phyloP scores from a whole-genome alignment of 2,329 filamentous ascomycete species.

The Colletotrichum higginsianum region DNA sequence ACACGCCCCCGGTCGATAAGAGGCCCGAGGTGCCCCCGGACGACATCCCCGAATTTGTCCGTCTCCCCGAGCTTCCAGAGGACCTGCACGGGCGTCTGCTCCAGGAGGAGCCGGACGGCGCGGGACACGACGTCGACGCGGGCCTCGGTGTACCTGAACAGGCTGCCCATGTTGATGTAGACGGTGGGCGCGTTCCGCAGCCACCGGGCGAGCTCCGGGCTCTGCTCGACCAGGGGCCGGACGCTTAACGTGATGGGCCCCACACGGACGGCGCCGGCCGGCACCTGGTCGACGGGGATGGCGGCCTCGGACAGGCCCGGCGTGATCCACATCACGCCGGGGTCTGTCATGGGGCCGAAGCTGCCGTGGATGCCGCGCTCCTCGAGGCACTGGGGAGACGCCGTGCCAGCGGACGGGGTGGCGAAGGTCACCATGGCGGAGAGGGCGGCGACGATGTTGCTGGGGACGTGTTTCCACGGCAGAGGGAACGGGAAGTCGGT shows the following conservation, averaged over 20 bases:
- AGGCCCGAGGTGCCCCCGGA: constrained; percentile 33
- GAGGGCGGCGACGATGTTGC: constrained; percentile 53
- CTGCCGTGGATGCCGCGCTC: constrained; percentile 15
- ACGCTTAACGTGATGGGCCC: constrained; percentile 46
- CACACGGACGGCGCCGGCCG: constrained; percentile 42
- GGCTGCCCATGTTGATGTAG: constrained; percentile 48
- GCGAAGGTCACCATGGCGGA: constrained; percentile 19
- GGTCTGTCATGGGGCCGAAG: constrained; percentile 45
- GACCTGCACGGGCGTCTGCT: constrained; percentile 47
- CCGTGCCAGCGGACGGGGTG: too few species aligned
- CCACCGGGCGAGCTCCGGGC: constrained; percentile 47
- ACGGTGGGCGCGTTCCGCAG: constrained; percentile 45
- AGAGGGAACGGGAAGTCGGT: constrained; percentile 63
- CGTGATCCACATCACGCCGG: constrained; percentile 46
- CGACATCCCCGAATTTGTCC: constrained; percentile 33
- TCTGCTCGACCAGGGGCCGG: constrained; percentile 45
- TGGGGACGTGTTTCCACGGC: constrained; percentile 56
- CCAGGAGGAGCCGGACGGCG: constrained; percentile 45
- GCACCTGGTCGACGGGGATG: constrained; percentile 46
- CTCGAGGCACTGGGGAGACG: neutral
- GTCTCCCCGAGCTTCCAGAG: constrained; percentile 50
- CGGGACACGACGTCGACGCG: constrained; percentile 48
- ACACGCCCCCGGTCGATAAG: constrained; percentile 46
- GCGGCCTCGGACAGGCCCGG: constrained; percentile 46
- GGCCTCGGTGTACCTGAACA: constrained; percentile 43